Evolutionary conservation across 129 eudicot species (phyloP).

Genomic region (Oenanthe sinensis): DNA sequence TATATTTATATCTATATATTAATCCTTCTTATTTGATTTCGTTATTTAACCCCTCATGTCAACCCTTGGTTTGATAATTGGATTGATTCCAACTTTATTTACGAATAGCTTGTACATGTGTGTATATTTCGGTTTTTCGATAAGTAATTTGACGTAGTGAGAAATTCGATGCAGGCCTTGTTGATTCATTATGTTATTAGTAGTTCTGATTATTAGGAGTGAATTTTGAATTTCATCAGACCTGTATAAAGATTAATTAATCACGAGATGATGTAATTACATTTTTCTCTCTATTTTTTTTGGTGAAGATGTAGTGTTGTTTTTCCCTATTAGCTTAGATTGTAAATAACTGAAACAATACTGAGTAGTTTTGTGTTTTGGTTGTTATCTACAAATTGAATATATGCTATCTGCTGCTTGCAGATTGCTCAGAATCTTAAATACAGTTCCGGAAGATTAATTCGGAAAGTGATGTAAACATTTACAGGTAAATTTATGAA

Average conservation of each 20-base stretch:
- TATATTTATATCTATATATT: background rate
- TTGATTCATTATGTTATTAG: background rate
- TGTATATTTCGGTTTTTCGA: background rate
- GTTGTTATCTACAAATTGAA: background rate
- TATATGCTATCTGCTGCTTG: background rate
- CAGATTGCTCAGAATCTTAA: background rate
- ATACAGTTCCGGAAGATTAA: background rate
- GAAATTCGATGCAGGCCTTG: background rate
- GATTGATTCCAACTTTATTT: background rate
- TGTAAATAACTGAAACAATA: background rate
- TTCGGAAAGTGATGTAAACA: background rate
- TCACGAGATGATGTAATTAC: background rate
- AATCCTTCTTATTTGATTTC: background rate
- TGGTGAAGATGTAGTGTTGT: background rate
- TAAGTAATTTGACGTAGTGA: background rate
- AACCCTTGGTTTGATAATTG: background rate
- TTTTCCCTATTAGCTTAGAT: background rate
- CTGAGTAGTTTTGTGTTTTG: background rate
- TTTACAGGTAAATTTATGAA: background rate
- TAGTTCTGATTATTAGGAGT: background rate
- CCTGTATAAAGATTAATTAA: background rate
- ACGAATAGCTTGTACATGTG: background rate
- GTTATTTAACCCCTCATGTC: background rate
- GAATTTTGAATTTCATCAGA: background rate
- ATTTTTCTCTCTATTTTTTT: no score